Evolutionary conservation across 2,329 filamentous ascomycete species (phyloP).

Genomic region (Rasamsonia emersonii): DNA sequence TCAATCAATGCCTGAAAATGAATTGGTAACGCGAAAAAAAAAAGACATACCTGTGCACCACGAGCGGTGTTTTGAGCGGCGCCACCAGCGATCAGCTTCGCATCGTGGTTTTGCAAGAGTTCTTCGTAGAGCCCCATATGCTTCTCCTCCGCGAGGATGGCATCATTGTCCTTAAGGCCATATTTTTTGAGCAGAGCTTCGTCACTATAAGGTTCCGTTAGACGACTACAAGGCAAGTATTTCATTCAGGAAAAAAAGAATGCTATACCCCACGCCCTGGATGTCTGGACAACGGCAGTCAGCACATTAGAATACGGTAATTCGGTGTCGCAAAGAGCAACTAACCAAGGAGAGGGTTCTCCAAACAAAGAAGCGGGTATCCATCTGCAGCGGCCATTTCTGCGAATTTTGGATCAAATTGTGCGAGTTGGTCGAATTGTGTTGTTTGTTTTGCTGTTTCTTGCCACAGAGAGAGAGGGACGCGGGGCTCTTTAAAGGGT

Average conservation of each 20-base stretch:
- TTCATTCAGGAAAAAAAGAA: conserved; percentile 10
- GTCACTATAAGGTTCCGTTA: conserved; percentile 48
- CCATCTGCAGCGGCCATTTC: conserved; percentile 68
- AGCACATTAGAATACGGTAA: neutral
- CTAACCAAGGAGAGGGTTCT: conserved; percentile 93
- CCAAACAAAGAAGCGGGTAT: conserved; percentile 83
- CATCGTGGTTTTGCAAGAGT: conserved; percentile 81
- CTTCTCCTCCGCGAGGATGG: conserved; percentile 89
- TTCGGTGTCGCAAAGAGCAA: conserved; percentile 9
- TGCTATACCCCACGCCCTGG: conserved; percentile 61
- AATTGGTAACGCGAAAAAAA: neutral
- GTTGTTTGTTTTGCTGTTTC: too few species aligned
- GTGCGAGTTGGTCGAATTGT: conserved; percentile 2
- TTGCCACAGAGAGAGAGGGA: too few species aligned
- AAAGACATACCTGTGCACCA: conserved; percentile 60
- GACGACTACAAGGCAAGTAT: too few species aligned
- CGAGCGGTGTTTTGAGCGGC: conserved; percentile 96
- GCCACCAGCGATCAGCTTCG: conserved; percentile 90
- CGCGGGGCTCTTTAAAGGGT: too few species aligned
- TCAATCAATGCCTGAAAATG: too few species aligned
- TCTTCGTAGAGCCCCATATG: conserved; percentile 89
- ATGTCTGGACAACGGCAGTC: conserved; percentile 52
- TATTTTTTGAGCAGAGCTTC: conserved; percentile 86
- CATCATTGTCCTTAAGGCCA: conserved; percentile 87
- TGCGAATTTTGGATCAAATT: conserved; percentile 6